phyloP scores from a whole-genome alignment of 495 filamentous ascomycete species.

The Darksidea phi region DNA sequence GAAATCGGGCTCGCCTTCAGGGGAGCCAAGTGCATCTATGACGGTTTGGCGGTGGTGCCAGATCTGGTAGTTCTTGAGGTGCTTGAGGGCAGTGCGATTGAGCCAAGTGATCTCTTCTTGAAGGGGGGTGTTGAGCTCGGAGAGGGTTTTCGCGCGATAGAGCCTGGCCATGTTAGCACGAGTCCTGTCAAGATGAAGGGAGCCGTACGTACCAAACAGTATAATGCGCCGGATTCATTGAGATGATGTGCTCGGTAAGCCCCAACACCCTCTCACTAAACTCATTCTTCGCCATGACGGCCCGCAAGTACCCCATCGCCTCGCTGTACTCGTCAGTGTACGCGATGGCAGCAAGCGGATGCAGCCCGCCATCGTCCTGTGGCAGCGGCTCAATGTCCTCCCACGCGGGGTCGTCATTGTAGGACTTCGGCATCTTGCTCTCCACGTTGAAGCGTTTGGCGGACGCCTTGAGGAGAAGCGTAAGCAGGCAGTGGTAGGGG shows the following conservation, averaged over 20 bases:
- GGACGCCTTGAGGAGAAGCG: too few relatives aligned
- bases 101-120: conserved; percentile 77
- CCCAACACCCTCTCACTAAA: conserved; percentile 71
- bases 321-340: conserved; percentile 85
- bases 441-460: too few relatives aligned
- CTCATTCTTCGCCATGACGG: conserved; percentile 88
- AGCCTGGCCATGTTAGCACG: conserved; percentile 53
- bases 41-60: conserved; percentile 95
- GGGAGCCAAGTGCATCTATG: conserved; percentile 53
- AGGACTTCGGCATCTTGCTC: conserved; percentile 42
- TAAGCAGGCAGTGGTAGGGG: too few relatives aligned
- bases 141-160: conserved; percentile 77
- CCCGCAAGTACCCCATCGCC: conserved; percentile 84
- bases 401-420: conserved; percentile 74
- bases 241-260: conserved; percentile 86
- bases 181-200: background rate
- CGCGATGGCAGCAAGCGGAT: conserved; percentile 81
- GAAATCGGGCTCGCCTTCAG: conserved; percentile 66
- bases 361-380: conserved; percentile 69
- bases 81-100: conserved; percentile 72
- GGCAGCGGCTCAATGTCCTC: conserved; percentile 78
- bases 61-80: conserved; percentile 98
- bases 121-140: conserved; percentile 64
- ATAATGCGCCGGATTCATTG: conserved; percentile 93
- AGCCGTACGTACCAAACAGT: conserved; percentile 74